Evolutionary conservation across 148 eudicot species (phyloP).

Genomic region (Camellia granthamiana): DNA sequence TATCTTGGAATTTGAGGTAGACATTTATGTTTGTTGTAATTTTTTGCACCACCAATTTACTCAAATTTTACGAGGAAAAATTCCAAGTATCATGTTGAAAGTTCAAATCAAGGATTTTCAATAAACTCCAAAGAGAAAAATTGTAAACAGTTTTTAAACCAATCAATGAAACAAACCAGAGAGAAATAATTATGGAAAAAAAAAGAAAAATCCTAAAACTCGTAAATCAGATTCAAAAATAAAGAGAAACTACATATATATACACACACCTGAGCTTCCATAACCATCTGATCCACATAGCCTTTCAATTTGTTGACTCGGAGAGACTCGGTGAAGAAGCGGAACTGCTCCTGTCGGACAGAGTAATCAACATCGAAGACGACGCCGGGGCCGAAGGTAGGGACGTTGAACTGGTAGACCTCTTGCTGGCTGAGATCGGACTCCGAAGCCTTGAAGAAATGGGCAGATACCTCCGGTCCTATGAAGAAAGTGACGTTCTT

Average conservation of each 20-base stretch:
- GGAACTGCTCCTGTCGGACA: constrained; percentile 85
- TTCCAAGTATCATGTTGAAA: neutral
- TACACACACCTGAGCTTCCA: constrained; percentile 71
- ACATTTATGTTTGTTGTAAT: neutral
- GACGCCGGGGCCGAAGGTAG: constrained; percentile 96
- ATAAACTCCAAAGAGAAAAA: neutral
- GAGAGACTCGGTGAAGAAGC: constrained; percentile 93
- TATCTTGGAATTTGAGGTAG: neutral
- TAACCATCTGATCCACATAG: constrained; percentile 91
- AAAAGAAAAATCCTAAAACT: neutral
- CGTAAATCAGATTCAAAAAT: neutral
- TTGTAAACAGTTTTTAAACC: neutral
- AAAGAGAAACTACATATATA: neutral
- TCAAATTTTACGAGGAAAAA: neutral
- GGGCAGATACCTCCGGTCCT: constrained; percentile 94
- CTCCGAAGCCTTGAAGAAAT: constrained; percentile 93
- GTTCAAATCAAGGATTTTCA: neutral
- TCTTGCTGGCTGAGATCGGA: constrained; percentile 97
- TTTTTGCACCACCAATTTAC: neutral
- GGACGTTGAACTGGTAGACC: constrained; percentile 92
- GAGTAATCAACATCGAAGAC: constrained; percentile 93
- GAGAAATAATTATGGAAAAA: too few relatives aligned
- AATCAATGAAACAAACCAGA: neutral
- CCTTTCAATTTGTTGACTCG: constrained; percentile 72
- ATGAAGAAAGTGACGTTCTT: constrained; percentile 87